A percentile compares a stretch with the other conserved stretches of the same genome.
These are phyloP conservation scores for Evernia prunastri DNA, from an alignment of 495 filamentous ascomycete species.

Conservation along the genomic window DNA sequence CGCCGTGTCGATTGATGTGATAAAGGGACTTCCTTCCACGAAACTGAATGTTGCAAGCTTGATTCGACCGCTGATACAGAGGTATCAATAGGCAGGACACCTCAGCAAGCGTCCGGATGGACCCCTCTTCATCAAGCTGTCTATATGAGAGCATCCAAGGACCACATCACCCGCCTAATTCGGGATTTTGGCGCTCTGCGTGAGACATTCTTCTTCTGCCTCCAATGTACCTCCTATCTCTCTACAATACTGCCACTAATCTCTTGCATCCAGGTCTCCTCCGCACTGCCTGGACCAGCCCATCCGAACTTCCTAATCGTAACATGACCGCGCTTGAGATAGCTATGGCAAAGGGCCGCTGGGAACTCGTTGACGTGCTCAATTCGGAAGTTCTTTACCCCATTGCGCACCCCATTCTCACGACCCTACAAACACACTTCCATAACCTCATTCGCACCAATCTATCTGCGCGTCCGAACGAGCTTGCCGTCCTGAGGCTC, in stretches of 20 bases:
- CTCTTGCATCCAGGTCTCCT: slow-evolving; percentile 4
- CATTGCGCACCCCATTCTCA: slow-evolving; percentile 1
- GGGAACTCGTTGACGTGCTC: slow-evolving; percentile 6
- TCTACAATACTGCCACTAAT: slow-evolving; percentile 1
- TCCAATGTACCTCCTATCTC: neutral
- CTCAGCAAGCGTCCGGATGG: slow-evolving; percentile 7
- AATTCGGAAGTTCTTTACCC: slow-evolving; percentile 3
- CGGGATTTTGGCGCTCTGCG: slow-evolving; percentile 4
- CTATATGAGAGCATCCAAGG: slow-evolving; percentile 5
- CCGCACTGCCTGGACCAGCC: neutral
- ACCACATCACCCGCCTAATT: slow-evolving; percentile 5
- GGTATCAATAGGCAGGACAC: slow-evolving; percentile 6
- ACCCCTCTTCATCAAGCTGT: slow-evolving; percentile 6
- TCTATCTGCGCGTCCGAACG: neutral
- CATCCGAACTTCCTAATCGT: slow-evolving; percentile 6
- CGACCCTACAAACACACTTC: neutral
- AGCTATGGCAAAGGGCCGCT: slow-evolving; percentile 5
- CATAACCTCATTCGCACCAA: slow-evolving; percentile 2
- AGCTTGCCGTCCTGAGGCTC: slow-evolving; percentile 3
- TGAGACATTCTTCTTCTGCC: slow-evolving; percentile 1
- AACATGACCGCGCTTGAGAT: slow-evolving; percentile 8
- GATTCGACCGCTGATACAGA: slow-evolving; percentile 4
- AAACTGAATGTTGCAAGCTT: slow-evolving; percentile 4
- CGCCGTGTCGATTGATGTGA: slow-evolving; percentile 1
- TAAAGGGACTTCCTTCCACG: neutral